Percentiles rank a stretch among this genome's conserved stretches.
These are phyloP conservation scores for Suillus alpinus DNA, from an alignment of 768 basidiomycete species.

Conservation along the genomic window DNA sequence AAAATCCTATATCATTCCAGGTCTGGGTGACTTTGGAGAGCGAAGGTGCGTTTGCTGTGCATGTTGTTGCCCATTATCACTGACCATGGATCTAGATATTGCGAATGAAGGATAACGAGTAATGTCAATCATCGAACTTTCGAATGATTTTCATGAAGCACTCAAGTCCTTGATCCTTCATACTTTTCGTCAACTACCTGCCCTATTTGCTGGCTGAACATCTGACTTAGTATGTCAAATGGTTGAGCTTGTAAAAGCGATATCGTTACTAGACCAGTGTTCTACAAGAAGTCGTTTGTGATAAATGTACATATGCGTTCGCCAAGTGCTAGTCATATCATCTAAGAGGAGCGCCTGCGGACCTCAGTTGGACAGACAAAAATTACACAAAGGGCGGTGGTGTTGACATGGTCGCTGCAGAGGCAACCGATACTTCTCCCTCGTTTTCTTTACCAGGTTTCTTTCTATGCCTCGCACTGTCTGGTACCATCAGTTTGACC, in stretches of 20 bases:
- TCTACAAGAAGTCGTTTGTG: background rate
- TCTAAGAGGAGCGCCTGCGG: background rate
- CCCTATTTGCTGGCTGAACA: too few relatives aligned
- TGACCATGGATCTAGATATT: background rate
- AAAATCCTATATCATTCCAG: constrained; percentile 87
- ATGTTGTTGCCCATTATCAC: background rate
- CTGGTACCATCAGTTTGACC: background rate
- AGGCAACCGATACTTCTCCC: background rate
- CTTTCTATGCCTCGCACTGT: background rate
- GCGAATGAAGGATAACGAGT: background rate
- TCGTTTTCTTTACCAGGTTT: background rate
- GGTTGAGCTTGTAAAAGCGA: background rate
- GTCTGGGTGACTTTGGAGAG: constrained; percentile 97
- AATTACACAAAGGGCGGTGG: background rate
- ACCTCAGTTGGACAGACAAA: background rate
- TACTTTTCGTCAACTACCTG: background rate
- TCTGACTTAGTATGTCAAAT: background rate
- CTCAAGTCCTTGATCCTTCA: background rate
- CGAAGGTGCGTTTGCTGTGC: constrained; percentile 50
- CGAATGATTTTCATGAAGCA: background rate
- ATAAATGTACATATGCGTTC: background rate
- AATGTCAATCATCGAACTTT: background rate
- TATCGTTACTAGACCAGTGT: background rate
- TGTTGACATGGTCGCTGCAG: background rate
- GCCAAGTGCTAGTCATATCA: background rate